phyloP scores from a whole-genome alignment of 768 basidiomycete species.

The Mrakia gelida region DNA sequence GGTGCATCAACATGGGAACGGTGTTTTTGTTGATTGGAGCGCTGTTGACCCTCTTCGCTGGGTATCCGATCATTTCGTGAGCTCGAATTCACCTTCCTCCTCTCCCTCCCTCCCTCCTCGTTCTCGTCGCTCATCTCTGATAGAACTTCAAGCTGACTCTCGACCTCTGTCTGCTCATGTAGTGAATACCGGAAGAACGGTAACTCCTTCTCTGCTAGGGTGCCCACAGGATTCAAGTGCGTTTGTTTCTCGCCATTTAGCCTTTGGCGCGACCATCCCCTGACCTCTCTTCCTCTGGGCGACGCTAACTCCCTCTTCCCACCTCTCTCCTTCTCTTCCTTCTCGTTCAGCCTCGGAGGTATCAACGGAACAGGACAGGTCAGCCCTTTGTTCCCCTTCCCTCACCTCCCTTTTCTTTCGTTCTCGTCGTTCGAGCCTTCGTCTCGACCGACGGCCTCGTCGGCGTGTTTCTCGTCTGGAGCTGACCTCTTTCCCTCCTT shows the following conservation, averaged over 20 bases:
- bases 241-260: background rate
- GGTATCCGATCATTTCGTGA: slow-evolving; percentile 31
- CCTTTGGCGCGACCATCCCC: background rate
- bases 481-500: background rate
- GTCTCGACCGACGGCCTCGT: no score
- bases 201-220: background rate
- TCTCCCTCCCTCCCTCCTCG: background rate
- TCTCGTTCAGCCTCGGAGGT: slow-evolving; percentile 24
- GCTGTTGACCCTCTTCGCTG: slow-evolving; percentile 27
- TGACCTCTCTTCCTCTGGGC: no score
- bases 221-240: slow-evolving; percentile 20
- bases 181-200: background rate
- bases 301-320: background rate
- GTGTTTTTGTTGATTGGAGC: slow-evolving; percentile 22
- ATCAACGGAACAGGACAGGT: slow-evolving; percentile 27
- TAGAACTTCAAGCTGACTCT: background rate
- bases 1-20: slow-evolving; percentile 26
- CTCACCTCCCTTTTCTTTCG: background rate
- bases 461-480: background rate
- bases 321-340: background rate
- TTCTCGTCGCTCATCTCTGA: background rate
- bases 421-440: background rate
- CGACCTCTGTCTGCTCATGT: background rate
- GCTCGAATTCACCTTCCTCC: background rate
- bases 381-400: background rate